Evolutionary conservation across 768 basidiomycete genomes (phyloP), one percentile per base, ranked within the genome.

Genomic region (Hygrocybe coccinea): DNA sequence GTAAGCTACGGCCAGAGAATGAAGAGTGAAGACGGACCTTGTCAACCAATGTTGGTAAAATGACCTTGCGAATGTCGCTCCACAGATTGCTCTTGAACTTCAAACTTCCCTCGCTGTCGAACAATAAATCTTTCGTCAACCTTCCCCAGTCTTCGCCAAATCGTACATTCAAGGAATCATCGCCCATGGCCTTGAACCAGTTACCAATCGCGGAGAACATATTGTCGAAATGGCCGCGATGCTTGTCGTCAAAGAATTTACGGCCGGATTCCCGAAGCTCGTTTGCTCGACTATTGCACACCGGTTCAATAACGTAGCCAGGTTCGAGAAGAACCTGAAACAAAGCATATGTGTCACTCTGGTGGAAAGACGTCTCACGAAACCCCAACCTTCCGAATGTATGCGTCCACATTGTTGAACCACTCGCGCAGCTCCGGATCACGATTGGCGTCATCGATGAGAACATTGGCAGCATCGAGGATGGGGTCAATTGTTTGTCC

Each of bases 51-150:
- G 79, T 73, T 6, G 95, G 95, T 0, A 95, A 63, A 55, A 97
- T 90, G 53, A 91, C 86, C 36, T 78, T 78, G 36, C 93, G 77
- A 44, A 97, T 82, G 66, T 98, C 95, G 61, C 82, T 81, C 95
- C 95, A 91, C 2, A 98, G 74, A 33, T 86, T 80, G 2, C 85
- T 81, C 76, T 97, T 97, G 80, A 92, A 97, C 67, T 84, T 84
- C 55, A 97, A 76, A 58, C 81, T 82, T 7, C 94, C 95, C 58
- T 95, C 89, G 44, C 71, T 74, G 61, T 89, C 81, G 54, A 92
- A 90, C 11, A 97, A 75, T n/a, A 98, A 65, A 60, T 95, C 89
- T 60, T 79, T 84, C 36, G 90, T 91, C 21, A 95, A 76, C 7
- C 87, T 77, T 1, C 81, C 83, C 85, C 85, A 89, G 67, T 94